phyloP scores from a whole-genome alignment of 805 yeast species.

The Pichia ethanolica region DNA sequence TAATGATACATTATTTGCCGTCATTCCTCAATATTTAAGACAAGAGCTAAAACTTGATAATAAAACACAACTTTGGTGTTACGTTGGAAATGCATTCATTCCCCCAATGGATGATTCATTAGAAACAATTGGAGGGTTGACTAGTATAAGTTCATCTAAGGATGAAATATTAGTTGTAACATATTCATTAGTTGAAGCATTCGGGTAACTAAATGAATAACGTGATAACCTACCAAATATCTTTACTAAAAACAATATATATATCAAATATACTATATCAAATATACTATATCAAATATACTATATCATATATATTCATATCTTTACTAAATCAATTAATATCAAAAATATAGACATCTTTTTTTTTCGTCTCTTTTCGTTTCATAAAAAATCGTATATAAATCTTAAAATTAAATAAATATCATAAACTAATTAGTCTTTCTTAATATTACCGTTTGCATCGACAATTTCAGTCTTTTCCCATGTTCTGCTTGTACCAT shows the following conservation, averaged over 20 bases:
- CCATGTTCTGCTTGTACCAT: slow-evolving; percentile 6
- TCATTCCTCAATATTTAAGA: slow-evolving; percentile 39
- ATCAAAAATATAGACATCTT: too few species aligned
- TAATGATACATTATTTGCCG: background rate
- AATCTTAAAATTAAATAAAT: too few species aligned
- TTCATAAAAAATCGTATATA: background rate
- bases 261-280: too few species aligned
- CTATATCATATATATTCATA: too few species aligned
- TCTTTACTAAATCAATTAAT: too few species aligned
- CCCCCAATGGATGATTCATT: slow-evolving; percentile 39
- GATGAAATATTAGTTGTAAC: slow-evolving; percentile 33
- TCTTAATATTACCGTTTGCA: slow-evolving; percentile 7
- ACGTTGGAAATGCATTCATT: slow-evolving; percentile 38
- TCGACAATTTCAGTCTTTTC: slow-evolving; percentile 9
- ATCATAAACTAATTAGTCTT: background rate
- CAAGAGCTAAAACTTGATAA: slow-evolving; percentile 40
- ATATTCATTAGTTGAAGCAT: slow-evolving; percentile 41
- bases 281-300: too few species aligned
- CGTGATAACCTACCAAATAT: too few species aligned
- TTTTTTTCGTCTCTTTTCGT: background rate
- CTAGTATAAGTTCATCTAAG: slow-evolving; percentile 27
- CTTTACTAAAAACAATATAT: too few species aligned
- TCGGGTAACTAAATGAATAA: slow-evolving; percentile 27
- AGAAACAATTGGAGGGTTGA: slow-evolving; percentile 17
- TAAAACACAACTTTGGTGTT: slow-evolving; percentile 38